Evolutionary conservation across 768 basidiomycete genomes (phyloP).

Genomic region (Lepiota subincarnata): DNA sequence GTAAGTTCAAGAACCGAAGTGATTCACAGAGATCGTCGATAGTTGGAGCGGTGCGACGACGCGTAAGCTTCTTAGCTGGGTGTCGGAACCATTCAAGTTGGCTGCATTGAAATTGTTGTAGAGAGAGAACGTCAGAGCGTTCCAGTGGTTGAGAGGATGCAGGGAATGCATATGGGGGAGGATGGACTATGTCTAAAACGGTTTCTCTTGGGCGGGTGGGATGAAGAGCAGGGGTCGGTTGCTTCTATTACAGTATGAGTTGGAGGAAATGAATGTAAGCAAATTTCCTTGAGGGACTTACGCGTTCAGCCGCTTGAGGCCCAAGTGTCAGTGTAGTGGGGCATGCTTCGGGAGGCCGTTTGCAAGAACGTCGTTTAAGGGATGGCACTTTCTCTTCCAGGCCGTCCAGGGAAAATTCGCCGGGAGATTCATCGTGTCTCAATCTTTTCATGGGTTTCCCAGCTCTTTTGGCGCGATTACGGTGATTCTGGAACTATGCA

Average conservation of each 20-base stretch:
- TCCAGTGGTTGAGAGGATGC: not conserved
- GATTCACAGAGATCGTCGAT: not conserved
- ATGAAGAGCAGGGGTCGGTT: not conserved
- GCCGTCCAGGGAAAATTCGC: constrained; percentile 15
- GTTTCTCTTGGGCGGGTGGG: no score
- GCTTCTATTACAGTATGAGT: no score
- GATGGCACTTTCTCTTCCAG: constrained; percentile 5
- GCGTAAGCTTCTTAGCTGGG: not conserved
- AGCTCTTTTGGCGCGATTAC: constrained; percentile 35
- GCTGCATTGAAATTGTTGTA: not conserved
- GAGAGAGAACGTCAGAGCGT: not conserved
- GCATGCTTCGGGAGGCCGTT: not conserved
- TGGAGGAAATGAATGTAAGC: no score
- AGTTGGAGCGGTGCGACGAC: not conserved
- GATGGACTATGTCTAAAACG: not conserved
- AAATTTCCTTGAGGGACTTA: no score
- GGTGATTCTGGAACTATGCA: constrained; percentile 51
- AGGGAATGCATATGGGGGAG: constrained; percentile 3
- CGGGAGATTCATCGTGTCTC: not conserved
- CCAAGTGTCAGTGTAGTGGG: not conserved
- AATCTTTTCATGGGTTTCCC: constrained; percentile 11
- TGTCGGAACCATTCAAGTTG: not conserved
- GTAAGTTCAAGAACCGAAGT: no score
- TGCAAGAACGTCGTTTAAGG: not conserved
- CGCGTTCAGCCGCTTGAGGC: not conserved